These are phyloP conservation scores for Lasiodiplodia citricola DNA, from an alignment of 2,329 filamentous ascomycete species.

Conservation along the genomic window DNA sequence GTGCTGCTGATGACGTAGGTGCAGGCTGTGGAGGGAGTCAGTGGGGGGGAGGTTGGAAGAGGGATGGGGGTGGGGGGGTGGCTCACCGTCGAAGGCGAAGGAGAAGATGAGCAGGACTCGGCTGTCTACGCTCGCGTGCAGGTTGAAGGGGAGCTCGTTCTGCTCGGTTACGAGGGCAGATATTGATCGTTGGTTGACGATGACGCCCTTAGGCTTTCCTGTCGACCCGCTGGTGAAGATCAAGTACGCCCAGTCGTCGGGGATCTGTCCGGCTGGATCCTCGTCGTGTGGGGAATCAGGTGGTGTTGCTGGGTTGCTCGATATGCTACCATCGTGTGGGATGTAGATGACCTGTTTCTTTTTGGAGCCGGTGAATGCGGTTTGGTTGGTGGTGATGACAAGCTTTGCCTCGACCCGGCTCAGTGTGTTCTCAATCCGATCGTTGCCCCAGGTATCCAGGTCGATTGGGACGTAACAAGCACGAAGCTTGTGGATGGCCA, in stretches of 20 bases:
- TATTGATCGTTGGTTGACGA: conserved; percentile 30
- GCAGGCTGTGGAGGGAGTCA: conserved; percentile 29
- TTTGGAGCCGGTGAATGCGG: not conserved
- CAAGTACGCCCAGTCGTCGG: conserved; percentile 55
- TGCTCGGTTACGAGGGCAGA: not conserved
- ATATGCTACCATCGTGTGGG: not conserved
- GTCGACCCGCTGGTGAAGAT: conserved; percentile 60
- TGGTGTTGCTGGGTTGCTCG: not conserved
- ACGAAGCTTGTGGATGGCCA: conserved; percentile 15
- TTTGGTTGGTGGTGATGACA: not conserved
- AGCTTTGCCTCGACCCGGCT: not conserved
- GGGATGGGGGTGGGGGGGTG: too few relatives aligned
- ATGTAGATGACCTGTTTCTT: not conserved
- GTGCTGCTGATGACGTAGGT: conserved; percentile 62
- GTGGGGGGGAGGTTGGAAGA: not conserved
- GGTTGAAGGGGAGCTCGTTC: conserved; percentile 4
- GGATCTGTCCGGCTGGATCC: not conserved
- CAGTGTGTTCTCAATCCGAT: conserved; percentile 18
- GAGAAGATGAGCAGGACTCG: conserved; percentile 35
- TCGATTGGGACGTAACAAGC: conserved; percentile 19
- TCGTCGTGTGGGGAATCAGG: not conserved
- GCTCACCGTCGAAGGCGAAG: conserved; percentile 60
- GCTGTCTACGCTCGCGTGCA: not conserved
- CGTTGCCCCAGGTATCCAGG: conserved; percentile 7
- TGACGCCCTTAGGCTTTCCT: conserved; percentile 30